Percentiles rank a stretch among this genome's conserved stretches.
These are phyloP conservation scores for Fusarium sp. DNA, from an alignment of 2,329 filamentous ascomycete species.

Conservation along the genomic window DNA sequence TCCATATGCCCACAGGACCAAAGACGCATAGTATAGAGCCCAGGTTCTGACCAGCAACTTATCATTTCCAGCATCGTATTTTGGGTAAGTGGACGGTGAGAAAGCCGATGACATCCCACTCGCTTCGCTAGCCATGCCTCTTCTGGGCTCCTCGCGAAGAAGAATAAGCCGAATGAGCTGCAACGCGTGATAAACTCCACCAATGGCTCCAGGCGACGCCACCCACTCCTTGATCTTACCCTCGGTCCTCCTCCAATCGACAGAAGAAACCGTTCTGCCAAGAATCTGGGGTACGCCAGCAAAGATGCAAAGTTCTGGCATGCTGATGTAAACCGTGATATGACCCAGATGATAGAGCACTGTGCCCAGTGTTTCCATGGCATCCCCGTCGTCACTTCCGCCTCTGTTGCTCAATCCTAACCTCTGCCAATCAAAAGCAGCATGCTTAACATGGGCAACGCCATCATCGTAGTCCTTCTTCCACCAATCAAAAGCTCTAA, in stretches of 20 bases:
- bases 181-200: slow-evolving; percentile 46
- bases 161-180: slow-evolving; percentile 46
- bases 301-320: slow-evolving; percentile 48
- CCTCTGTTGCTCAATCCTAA: slow-evolving; percentile 43
- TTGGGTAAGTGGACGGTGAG: slow-evolving; percentile 39
- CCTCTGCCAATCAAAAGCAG: slow-evolving; percentile 48
- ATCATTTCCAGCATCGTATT: slow-evolving; percentile 44
- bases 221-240: slow-evolving; percentile 48
- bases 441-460: slow-evolving; percentile 45
- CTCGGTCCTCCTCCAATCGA: slow-evolving; percentile 47
- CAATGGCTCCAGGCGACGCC: slow-evolving; percentile 45
- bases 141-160: slow-evolving; percentile 38
- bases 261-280: slow-evolving; percentile 44
- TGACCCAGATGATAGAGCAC: slow-evolving; percentile 47
- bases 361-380: slow-evolving; percentile 45
- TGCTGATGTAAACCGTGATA: slow-evolving; percentile 48
- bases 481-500: slow-evolving; percentile 48
- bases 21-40: slow-evolving; percentile 46
- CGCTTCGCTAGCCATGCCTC: slow-evolving; percentile 23
- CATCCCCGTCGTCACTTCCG: slow-evolving; percentile 46
- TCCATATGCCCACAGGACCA: slow-evolving; percentile 47
- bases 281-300: slow-evolving; percentile 46
- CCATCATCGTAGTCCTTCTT: slow-evolving; percentile 48
- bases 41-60: slow-evolving; percentile 44
- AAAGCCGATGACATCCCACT: slow-evolving; percentile 28